These are phyloP conservation scores for Penicillium sumatraense DNA, from an alignment of 2,329 filamentous ascomycete genomes.

Conservation along the genomic window DNA sequence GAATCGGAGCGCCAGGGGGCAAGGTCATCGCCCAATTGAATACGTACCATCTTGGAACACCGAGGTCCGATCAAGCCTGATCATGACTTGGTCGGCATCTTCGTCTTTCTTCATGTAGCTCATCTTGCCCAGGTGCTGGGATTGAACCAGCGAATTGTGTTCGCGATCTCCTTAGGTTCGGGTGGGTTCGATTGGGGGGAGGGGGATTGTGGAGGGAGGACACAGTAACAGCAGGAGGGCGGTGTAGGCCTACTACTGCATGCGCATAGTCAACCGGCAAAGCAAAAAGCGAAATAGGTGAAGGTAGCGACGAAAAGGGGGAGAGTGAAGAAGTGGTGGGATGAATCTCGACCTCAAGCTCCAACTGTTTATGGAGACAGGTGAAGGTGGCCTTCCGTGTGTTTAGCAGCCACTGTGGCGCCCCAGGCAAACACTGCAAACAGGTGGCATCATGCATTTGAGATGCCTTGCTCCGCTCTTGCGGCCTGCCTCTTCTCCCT, in stretches of 20 bases:
- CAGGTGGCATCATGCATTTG: constrained; percentile 37
- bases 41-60: constrained; percentile 99
- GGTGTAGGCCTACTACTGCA: constrained; percentile 30
- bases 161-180: constrained; percentile 30
- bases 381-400: constrained; percentile 47
- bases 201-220: constrained; percentile 27
- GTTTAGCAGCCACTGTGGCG: constrained; percentile 32
- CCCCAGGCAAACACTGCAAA: constrained; percentile 44
- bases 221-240: constrained; percentile 28
- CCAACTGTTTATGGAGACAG: constrained; percentile 32
- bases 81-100: constrained; percentile 88
- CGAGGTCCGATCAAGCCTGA: constrained; percentile 96
- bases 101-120: constrained; percentile 99
- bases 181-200: constrained; percentile 28
- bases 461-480: constrained; percentile 10
- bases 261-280: constrained; percentile 24
- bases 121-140: constrained; percentile 60
- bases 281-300: constrained; percentile 1
- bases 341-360: constrained; percentile 27
- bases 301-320: constrained; percentile 3
- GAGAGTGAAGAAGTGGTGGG: constrained; percentile 19
- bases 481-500: not conserved
- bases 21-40: constrained; percentile 31
- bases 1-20: not conserved
- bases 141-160: constrained; percentile 35